phyloP scores from a whole-genome alignment of 345 rosid genomes.

The Eucalyptus leucophloia region DNA sequence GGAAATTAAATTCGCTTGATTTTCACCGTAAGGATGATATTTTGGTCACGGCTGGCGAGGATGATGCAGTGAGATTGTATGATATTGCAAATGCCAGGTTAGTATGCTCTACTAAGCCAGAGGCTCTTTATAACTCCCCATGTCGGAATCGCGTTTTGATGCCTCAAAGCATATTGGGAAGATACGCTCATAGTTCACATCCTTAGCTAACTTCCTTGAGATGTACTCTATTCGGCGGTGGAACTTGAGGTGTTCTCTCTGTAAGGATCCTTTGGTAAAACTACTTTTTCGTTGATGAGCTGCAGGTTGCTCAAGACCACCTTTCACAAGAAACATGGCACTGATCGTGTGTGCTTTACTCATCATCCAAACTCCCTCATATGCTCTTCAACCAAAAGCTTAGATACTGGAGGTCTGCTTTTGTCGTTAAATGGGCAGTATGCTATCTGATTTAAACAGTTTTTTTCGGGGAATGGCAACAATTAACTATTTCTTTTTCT shows the following conservation, averaged over 20 bases:
- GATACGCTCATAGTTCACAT: background rate
- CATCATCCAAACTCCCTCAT: slow-evolving; percentile 95
- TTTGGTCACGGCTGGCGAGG: slow-evolving; percentile 86
- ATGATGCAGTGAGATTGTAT: slow-evolving; percentile 85
- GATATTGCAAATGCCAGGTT: slow-evolving; percentile 91
- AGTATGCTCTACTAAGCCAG: slow-evolving; percentile 2
- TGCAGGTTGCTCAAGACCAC: slow-evolving; percentile 94
- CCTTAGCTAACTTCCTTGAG: background rate
- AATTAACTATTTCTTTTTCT: background rate
- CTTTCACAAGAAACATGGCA: slow-evolving; percentile 82
- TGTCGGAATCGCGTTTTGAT: background rate
- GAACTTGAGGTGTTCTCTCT: background rate
- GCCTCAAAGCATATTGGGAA: background rate
- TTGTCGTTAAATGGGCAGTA: background rate
- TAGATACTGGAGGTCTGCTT: slow-evolving; percentile 64
- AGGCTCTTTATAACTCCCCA: background rate
- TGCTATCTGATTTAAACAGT: background rate
- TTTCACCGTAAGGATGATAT: slow-evolving; percentile 91
- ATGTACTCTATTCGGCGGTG: background rate
- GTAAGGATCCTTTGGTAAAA: background rate
- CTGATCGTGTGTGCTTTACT: slow-evolving; percentile 88
- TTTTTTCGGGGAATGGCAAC: background rate
- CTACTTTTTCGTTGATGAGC: background rate
- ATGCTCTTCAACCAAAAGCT: slow-evolving; percentile 74
- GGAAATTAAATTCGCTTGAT: slow-evolving; percentile 75